Evolutionary conservation across 371 early-diverging fungal genomes (phyloP).

Genomic region (Rhizomucor miehei): DNA sequence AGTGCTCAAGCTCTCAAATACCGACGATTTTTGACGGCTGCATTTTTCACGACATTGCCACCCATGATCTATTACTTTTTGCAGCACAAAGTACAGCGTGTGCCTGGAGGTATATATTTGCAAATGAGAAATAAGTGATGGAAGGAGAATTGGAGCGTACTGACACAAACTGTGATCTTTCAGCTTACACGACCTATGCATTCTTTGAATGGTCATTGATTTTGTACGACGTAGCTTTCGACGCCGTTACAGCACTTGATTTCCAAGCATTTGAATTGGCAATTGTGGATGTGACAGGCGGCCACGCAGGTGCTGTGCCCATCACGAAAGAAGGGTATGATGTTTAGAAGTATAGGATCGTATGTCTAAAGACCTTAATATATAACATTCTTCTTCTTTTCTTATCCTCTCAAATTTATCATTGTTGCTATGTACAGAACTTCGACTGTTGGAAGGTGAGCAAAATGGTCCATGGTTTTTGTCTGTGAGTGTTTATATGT

Average conservation of each 20-base stretch:
- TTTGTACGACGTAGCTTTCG: slow-evolving; percentile 76
- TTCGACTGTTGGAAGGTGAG: slow-evolving; percentile 18
- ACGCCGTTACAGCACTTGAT: slow-evolving; percentile 69
- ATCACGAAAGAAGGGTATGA: slow-evolving; percentile 28
- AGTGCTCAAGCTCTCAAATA: slow-evolving; percentile 34
- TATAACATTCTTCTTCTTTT: slow-evolving; percentile 9
- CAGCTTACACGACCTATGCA: slow-evolving; percentile 78
- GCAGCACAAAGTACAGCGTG: slow-evolving; percentile 71
- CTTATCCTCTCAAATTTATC: slow-evolving; percentile 1
- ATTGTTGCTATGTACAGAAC: slow-evolving; percentile 7
- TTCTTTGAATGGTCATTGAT: slow-evolving; percentile 86
- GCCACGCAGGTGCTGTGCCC: slow-evolving; percentile 13
- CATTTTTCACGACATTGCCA: slow-evolving; percentile 66
- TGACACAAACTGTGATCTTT: neutral
- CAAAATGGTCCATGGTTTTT: neutral
- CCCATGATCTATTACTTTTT: slow-evolving; percentile 80
- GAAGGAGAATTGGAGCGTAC: neutral
- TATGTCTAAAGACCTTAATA: neutral
- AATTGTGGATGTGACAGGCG: slow-evolving; percentile 44
- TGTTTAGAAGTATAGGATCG: slow-evolving; percentile 4
- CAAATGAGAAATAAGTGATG: too few species aligned
- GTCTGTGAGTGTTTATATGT: too few species aligned
- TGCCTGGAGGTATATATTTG: slow-evolving; percentile 58
- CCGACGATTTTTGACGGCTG: slow-evolving; percentile 40
- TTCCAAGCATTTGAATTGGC: slow-evolving; percentile 58